phyloP scores from a whole-genome alignment of 495 filamentous ascomycete genomes.

The Penicillium dipodomyicola region DNA sequence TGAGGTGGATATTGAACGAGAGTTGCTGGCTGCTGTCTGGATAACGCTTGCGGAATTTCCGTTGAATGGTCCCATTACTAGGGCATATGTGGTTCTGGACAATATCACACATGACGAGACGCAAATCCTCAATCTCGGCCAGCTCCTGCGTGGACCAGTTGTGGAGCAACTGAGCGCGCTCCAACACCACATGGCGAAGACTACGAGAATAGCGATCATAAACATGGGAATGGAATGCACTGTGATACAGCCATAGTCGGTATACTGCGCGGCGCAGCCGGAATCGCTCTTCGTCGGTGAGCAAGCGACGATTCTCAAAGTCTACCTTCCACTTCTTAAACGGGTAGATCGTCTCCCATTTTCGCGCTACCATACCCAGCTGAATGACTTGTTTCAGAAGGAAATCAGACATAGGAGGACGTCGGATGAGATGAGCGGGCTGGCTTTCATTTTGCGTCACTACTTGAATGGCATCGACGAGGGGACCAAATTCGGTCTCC shows the following conservation, averaged over 20 bases:
- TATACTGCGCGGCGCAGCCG: constrained; percentile 67
- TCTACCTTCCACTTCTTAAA: constrained; percentile 62
- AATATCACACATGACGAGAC: constrained; percentile 48
- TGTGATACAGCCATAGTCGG: constrained; percentile 63
- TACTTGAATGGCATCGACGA: constrained; percentile 58
- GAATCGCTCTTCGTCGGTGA: constrained; percentile 54
- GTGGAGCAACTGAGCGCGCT: constrained; percentile 54
- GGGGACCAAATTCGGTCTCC: constrained; percentile 59
- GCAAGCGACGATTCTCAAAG: constrained; percentile 60
- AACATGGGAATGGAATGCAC: constrained; percentile 53
- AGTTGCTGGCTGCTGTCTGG: constrained; percentile 49
- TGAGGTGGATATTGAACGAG: constrained; percentile 54
- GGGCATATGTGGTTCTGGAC: constrained; percentile 57
- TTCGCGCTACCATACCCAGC: constrained; percentile 56
- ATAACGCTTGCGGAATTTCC: constrained; percentile 55
- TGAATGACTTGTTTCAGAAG: constrained; percentile 57
- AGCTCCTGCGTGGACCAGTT: constrained; percentile 55
- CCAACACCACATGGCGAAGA: constrained; percentile 40
- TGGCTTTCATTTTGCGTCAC: constrained; percentile 58
- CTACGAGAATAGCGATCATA: constrained; percentile 50
- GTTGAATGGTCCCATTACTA: constrained; percentile 57
- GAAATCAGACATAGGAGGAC: constrained; percentile 48
- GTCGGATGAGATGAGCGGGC: constrained; percentile 50
- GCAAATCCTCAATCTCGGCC: constrained; percentile 56
- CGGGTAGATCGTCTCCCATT: constrained; percentile 68